Evolutionary conservation across 129 eudicot species (phyloP), one percentile per base, ranked within the genome.

Genomic region (Solidago caesia): DNA sequence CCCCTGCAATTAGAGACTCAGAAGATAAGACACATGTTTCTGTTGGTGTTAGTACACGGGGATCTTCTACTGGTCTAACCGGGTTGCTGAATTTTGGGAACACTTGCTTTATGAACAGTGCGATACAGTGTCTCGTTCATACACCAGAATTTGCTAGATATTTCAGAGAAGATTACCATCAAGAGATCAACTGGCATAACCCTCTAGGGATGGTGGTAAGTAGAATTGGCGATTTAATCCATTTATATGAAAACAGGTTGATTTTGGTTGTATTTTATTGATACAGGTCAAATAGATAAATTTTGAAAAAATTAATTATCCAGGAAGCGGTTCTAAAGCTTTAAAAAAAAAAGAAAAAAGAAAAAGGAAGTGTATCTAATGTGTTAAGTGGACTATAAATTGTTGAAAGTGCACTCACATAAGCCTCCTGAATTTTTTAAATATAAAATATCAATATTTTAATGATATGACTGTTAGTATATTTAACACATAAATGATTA

Each of bases 171-270:
- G 92, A 93, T 86, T 93, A 90, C 70, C 87, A 83, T 79, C 87
- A 81, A 57, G 98, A 93, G 81, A 93, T 93, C 78, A 93, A 93
- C 75, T 82, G 92, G 82, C 97, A 90, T 75, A 93, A 93, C 66
- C 98, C 98, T 83, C 84, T 93, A 57, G 98, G 98, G 83, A 86
- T 93, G 98, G 96, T 93, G 77, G 98, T 93, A 88, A 88, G 98
- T 88, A 77, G 60, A 47, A 14, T 14, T 43, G 15, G 21, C 43
- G 16, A 71, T 44, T 41, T 16, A 44, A 67, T 44, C 80, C 16
- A 5, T 46, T 15, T 74, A 11, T 63, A 14, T 15, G 43, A 29
- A 43, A 74, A 15, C 1, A 2, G 12, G 70, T n/a, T 43, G 41
- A 46, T 74, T 5, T 25, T 25, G 70, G 44, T 64, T 62, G 70